phyloP scores from a whole-genome alignment of 192 early-diverging fungal genomes.

The Ambispora gerdemannii region DNA sequence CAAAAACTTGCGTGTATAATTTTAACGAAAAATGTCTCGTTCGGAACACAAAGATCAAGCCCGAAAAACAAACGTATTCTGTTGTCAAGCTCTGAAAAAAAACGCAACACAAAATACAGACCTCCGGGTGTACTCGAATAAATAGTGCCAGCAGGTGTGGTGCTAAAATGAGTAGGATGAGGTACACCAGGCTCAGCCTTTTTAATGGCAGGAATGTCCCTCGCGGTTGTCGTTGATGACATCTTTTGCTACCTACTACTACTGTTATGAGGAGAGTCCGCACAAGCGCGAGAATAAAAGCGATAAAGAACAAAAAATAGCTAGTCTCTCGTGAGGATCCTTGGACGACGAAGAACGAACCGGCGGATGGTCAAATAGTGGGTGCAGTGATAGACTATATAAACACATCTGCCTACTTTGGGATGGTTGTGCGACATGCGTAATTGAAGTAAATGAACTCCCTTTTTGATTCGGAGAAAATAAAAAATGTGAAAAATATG shows the following conservation, averaged over 20 bases:
- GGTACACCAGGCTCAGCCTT: slow-evolving; percentile 48
- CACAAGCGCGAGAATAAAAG: not conserved
- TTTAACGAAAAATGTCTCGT: not conserved
- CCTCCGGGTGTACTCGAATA: slow-evolving; percentile 62
- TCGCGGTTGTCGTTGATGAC: slow-evolving; percentile 5
- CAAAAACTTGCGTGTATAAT: slow-evolving; percentile 22
- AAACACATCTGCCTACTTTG: no score
- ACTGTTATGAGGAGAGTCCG: not conserved
- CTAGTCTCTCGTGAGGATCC: no score
- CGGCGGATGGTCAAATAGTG: no score
- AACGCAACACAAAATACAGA: slow-evolving; percentile 4
- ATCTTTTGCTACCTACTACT: not conserved
- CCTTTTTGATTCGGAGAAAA: no score
- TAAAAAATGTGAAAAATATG: no score
- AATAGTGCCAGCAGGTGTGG: slow-evolving; percentile 60
- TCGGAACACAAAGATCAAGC: no score
- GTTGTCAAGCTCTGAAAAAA: not conserved
- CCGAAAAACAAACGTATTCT: not conserved
- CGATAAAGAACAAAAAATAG: no score
- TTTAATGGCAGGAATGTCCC: slow-evolving; percentile 41
- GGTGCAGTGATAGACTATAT: no score
- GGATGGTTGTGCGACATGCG: no score
- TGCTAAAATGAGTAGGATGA: slow-evolving; percentile 54
- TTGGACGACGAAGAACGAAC: no score
- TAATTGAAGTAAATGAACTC: no score